These are phyloP conservation scores for Sugiyamaella lignohabitans DNA, from an alignment of 805 yeast genomes.

Conservation along the genomic window DNA sequence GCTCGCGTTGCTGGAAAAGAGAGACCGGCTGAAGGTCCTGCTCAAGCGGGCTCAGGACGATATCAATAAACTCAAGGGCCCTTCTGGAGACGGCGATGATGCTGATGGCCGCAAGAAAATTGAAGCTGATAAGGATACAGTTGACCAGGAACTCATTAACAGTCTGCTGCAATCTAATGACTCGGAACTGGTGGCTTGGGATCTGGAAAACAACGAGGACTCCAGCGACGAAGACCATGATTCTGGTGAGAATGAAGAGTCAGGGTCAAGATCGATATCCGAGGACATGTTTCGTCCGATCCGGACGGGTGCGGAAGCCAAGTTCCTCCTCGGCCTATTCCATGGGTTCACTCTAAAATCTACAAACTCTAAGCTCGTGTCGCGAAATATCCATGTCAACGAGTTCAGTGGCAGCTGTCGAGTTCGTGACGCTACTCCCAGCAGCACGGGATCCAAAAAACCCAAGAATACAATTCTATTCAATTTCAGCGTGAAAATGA, in stretches of 20 bases:
- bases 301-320: conserved; percentile 2
- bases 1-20: not conserved
- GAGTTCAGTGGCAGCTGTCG: conserved; percentile 10
- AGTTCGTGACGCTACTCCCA: no score
- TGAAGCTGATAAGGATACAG: no score
- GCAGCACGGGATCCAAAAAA: no score
- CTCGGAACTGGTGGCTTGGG: not conserved
- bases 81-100: not conserved
- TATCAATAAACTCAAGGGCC: not conserved
- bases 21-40: not conserved
- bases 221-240: not conserved
- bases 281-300: no score
- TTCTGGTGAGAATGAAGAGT: not conserved
- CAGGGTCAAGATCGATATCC: no score
- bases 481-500: conserved; percentile 6
- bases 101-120: not conserved
- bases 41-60: conserved; percentile 5
- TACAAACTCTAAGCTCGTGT: not conserved
- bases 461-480: conserved; percentile 4
- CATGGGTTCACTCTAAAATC: conserved; percentile 7
- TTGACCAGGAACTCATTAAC: not conserved
- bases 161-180: not conserved
- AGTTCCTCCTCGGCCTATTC: conserved; percentile 7
- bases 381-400: conserved; percentile 2
- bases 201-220: not conserved